phyloP scores from a whole-genome alignment of 768 basidiomycete genomes.

The Pleurotus pulmonarius region DNA sequence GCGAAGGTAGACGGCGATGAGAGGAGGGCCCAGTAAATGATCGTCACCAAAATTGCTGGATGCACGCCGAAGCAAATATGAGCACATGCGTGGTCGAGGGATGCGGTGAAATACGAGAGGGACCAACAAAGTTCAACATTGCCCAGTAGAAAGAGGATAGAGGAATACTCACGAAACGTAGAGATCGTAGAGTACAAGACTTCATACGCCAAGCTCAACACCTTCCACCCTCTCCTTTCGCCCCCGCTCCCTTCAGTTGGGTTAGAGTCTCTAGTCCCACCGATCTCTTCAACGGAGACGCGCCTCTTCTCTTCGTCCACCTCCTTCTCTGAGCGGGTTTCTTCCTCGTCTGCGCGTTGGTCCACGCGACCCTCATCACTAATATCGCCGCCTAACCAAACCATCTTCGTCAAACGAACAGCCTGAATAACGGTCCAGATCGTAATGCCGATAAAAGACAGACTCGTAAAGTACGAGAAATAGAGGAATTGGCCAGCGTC shows the following conservation, averaged over 20 bases:
- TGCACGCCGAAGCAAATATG: too few species aligned
- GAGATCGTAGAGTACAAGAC: conserved; percentile 46
- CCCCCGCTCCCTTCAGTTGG: too few species aligned
- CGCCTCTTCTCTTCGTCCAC: too few species aligned
- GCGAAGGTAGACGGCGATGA: conserved; percentile 36
- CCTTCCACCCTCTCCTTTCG: conserved; percentile 45
- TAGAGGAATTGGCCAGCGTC: conserved; percentile 17
- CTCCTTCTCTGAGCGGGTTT: too few species aligned
- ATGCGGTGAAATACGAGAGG: neutral
- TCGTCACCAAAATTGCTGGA: conserved; percentile 59
- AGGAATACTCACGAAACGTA: conserved; percentile 49
- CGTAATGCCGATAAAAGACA: conserved; percentile 58
- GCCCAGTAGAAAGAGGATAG: neutral
- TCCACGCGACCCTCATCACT: too few species aligned
- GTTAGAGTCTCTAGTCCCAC: too few species aligned
- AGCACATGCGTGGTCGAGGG: too few species aligned
- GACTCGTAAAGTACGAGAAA: conserved; percentile 62
- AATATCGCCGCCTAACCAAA: too few species aligned
- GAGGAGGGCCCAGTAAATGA: conserved; percentile 60
- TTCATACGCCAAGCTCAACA: conserved; percentile 55
- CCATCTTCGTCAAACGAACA: conserved; percentile 28
- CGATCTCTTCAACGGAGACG: too few species aligned
- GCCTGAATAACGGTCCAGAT: conserved; percentile 61
- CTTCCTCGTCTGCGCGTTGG: too few species aligned
- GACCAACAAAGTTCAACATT: neutral